Conservation (phyloP, 2,329 filamentous ascomycete species). For the Aspergillus sp. region DNA sequence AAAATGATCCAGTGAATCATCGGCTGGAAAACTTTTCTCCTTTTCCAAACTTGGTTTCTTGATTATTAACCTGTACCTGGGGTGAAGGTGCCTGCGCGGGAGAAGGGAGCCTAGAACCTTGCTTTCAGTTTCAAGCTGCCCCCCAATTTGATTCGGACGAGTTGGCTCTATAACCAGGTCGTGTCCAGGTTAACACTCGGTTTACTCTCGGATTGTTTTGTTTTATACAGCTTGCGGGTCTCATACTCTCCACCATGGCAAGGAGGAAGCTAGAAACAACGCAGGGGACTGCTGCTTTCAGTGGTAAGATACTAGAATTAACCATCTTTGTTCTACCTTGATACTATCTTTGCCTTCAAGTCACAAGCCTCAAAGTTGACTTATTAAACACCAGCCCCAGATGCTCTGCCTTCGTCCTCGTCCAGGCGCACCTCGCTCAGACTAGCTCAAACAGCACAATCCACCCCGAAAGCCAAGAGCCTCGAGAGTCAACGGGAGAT, state of each 20-base stretch:
- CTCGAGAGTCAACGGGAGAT: constrained; percentile 12
- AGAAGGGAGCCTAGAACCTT: not conserved
- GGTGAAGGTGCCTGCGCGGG: not conserved
- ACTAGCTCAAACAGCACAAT: constrained; percentile 17
- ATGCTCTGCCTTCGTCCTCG: constrained; percentile 1
- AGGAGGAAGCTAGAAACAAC: not conserved
- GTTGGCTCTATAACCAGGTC: not conserved
- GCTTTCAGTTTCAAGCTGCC: not conserved
- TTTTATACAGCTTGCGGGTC: not conserved
- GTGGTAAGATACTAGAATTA: not conserved
- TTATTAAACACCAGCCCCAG: not conserved
- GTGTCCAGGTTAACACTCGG: not conserved
- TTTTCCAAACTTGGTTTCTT: constrained; percentile 10
- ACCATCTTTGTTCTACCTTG: not conserved
- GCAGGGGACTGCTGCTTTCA: not conserved
- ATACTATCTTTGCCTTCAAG: not conserved
- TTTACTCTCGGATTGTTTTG: not conserved
- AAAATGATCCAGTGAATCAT: constrained; percentile 4
- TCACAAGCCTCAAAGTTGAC: not conserved
- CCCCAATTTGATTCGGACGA: not conserved
- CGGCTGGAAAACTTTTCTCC: constrained; percentile 9
- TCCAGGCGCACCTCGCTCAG: constrained; percentile 26
- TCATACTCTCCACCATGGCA: not conserved
- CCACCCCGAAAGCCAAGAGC: not conserved
- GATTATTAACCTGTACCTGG: constrained; percentile 10